phyloP scores from a whole-genome alignment of 805 yeast genomes.

The Saturnispora diversa region DNA sequence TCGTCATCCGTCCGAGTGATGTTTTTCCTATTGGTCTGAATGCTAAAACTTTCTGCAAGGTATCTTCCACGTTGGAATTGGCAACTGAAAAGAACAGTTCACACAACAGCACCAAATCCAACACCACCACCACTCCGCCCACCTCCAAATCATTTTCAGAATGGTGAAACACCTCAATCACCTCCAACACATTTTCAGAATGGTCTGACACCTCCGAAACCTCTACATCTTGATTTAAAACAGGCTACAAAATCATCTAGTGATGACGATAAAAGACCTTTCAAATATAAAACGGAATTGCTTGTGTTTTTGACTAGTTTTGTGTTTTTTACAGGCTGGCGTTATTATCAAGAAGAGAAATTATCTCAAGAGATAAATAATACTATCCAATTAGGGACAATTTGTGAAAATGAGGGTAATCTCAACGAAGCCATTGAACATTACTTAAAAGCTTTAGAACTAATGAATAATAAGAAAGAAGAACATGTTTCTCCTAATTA shows the following conservation, averaged over 20 bases:
- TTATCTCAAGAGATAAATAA: slow-evolving; percentile 13
- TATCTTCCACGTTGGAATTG: too few species aligned
- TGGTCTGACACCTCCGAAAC: slow-evolving; percentile 2
- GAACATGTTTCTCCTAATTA: slow-evolving; percentile 63
- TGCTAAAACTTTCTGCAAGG: too few species aligned
- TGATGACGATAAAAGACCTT: neutral
- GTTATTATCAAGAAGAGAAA: slow-evolving; percentile 8
- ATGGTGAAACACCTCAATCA: slow-evolving; percentile 17
- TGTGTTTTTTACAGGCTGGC: neutral
- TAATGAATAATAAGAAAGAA: slow-evolving; percentile 46
- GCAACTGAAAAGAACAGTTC: too few species aligned
- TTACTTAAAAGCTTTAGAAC: slow-evolving; percentile 63
- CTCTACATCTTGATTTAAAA: too few species aligned
- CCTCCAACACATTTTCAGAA: slow-evolving; percentile 11
- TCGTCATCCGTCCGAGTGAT: too few species aligned
- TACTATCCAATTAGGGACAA: slow-evolving; percentile 12
- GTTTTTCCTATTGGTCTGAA: neutral
- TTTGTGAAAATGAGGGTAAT: slow-evolving; percentile 33
- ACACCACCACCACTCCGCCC: slow-evolving; percentile 8
- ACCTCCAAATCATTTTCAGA: too few species aligned
- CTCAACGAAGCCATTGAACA: slow-evolving; percentile 55
- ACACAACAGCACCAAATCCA: neutral
- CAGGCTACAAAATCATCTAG: neutral
- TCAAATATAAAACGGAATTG: neutral
- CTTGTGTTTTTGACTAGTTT: neutral